Base-by-base conservation (phyloP, 164 flowering plant species). In the Liquidambar formosana region DNA sequence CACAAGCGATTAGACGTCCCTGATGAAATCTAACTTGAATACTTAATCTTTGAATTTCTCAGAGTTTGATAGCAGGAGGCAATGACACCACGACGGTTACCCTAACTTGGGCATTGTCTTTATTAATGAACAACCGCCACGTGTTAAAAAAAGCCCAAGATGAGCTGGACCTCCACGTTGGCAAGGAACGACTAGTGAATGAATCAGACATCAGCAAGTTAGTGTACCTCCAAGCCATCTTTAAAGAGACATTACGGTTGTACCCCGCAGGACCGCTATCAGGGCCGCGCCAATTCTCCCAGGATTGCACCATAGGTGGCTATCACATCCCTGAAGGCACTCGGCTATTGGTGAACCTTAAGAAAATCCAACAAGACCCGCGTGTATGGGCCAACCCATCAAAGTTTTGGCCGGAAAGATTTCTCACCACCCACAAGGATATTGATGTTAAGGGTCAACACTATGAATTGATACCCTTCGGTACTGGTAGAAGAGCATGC, bases 381-480 rank as follows among this genome's bases (percentile, higher is more conserved):
- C 18, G 49, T 0, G 22, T 64, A 0, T 75, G 78, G 81, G 0
- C 16, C 2, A 51, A 68, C 2, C 78, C 78, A 1, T 0, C 1
- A 10, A 67, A 16, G 23, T 75, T 80, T 53, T 10, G 4, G 14
- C 83, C 78, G 0, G 78, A 77, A 22, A 61, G 77, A n/a, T 77
- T 77, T 28, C 48, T 76, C 0, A 57, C 69, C 28, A 43, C 18
- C n/a, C 67, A 68, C 11, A 25, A 13, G 16, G 57, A 52, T 21
- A 22, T 76, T 22, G 74, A 76, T 38, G 47, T 64, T 5, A 38
- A 49, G 19, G 82, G 82, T 4, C 68, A 66, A 43, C 21, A 67
- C 22, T 78, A 73, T 66, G 83, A 80, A 71, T 41, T 73, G 3
- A 57, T 77, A 0, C 91, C 91, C 1, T 87, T 85, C 63, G 88